Evolutionary conservation across 2,329 filamentous ascomycete genomes (phyloP), one percentile per base, ranked within the genome.

Genomic region (Diplocarpon mali): DNA sequence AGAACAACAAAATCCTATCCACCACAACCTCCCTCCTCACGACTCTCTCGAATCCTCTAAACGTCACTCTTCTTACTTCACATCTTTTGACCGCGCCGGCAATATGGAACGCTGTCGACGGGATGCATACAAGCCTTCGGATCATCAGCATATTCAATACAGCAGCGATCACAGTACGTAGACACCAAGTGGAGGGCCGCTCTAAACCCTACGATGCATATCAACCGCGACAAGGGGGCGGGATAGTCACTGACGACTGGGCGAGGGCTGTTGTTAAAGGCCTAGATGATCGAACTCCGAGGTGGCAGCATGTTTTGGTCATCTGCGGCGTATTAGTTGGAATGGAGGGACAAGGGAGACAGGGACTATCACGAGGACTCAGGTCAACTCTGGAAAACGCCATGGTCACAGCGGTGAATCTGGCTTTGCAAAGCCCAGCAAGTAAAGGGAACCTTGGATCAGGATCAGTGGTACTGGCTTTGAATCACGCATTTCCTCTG

Each of bases 241-340:
- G 80, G 69, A 63, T 74, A 71, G 58, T 47, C 5, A 55, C 56
- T 42, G 63, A 64, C 53, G 63, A 65, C 38, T 67, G 64, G 64
- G 57, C 63, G 16, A 61, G 54, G 46, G 62, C 64, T 32, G 60
- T 66, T n/a, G 50, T 66, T 10, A 61, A 60, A 41, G 64, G 64
- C 9, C 56, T 63, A 6, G 64, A 67, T 52, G 63, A 65, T 9
- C 80, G 77, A 72, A 75, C 78, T 54, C 77, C 62, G 76, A 66
- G 79, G 61, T 85, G 80, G 80, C 75, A 79, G 57, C 82, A 85
- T 65, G 55, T 78, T 16, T 64, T 85, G 11, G 66, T 80, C 0
- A 69, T 85, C 2, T 75, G 72, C 0, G 81, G 80, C 30, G 60
- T 84, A 42, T 66, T 83, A 31, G 65, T 48, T 62, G 79, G 78